phyloP scores from a whole-genome alignment of 169 alveolate species.

The Eimeria acervulina region DNA sequence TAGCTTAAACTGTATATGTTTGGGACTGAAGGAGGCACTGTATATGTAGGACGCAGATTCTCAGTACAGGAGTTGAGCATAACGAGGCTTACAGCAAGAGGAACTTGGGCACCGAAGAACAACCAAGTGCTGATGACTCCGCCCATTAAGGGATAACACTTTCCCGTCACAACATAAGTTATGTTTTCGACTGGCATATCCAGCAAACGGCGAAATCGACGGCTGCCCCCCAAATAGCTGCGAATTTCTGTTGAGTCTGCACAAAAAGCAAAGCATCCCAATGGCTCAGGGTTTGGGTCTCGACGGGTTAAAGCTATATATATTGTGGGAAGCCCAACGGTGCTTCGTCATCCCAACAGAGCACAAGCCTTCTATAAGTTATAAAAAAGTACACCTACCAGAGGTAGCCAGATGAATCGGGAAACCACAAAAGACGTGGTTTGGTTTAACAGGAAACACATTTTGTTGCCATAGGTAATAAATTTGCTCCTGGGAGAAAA shows the following conservation, averaged over 20 bases:
- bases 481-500: conserved; percentile 80
- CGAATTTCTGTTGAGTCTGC: conserved; percentile 81
- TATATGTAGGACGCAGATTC: background rate
- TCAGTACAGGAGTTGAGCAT: background rate
- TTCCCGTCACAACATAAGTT: conserved; percentile 80
- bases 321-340: background rate
- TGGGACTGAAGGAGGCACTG: background rate
- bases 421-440: conserved; percentile 87
- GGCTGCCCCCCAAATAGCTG: conserved; percentile 79
- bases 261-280: background rate
- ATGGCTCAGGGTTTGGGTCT: background rate
- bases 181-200: conserved; percentile 83
- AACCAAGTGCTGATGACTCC: conserved; percentile 88
- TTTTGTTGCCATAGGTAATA: conserved; percentile 87
- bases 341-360: background rate
- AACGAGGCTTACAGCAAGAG: conserved; percentile 74
- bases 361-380: background rate
- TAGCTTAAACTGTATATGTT: background rate
- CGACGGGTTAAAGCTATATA: too few relatives aligned
- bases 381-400: conserved; percentile 45
- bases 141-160: conserved; percentile 87
- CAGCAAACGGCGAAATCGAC: conserved; percentile 78
- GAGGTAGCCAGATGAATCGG: conserved; percentile 88
- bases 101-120: conserved; percentile 86
- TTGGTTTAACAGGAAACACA: conserved; percentile 87